A percentile compares a stretch with the other conserved stretches of the same genome.
These are phyloP conservation scores for Akebia trifoliata DNA, from an alignment of 164 flowering plant genomes.

Conservation along the genomic window DNA sequence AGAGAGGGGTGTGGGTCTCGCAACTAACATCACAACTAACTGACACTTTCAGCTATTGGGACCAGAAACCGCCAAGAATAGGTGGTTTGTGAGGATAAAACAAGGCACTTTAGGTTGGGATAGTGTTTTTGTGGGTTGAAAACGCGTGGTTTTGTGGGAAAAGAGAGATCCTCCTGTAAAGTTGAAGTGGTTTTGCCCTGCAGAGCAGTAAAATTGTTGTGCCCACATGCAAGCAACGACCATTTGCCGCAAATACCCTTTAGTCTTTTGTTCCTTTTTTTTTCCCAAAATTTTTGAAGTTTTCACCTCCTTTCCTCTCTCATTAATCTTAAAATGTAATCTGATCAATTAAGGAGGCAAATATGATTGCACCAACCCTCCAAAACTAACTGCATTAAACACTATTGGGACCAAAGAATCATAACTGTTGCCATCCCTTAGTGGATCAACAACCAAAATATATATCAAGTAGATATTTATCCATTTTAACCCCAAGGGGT, in stretches of 20 bases:
- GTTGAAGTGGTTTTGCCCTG: conserved; percentile 15
- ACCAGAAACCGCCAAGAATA: conserved; percentile 18
- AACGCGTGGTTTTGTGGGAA: conserved; percentile 31
- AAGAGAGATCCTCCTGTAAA: conserved; percentile 12
- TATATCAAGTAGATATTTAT: no score
- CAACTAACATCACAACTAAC: conserved; percentile 17
- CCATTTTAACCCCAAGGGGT: no score
- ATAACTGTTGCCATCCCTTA: background rate
- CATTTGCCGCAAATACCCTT: conserved; percentile 30
- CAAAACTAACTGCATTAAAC: background rate
- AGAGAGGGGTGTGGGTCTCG: no score
- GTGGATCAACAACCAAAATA: background rate
- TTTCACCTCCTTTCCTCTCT: background rate
- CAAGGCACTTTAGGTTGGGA: no score
- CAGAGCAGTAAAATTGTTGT: conserved; percentile 10
- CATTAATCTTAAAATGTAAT: background rate
- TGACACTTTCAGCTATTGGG: conserved; percentile 24
- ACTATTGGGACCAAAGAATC: background rate
- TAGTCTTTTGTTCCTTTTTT: background rate
- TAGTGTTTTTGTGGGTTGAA: conserved; percentile 17
- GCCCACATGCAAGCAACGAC: conserved; percentile 35
- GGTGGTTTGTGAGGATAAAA: conserved; percentile 8
- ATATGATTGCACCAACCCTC: background rate
- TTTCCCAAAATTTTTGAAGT: no score
- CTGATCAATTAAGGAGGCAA: background rate